A percentile compares a stretch with the other conserved stretches of the same genome.
Evolutionary conservation across 768 basidiomycete genomes (phyloP).

Genomic region (Auricularia sp.): DNA sequence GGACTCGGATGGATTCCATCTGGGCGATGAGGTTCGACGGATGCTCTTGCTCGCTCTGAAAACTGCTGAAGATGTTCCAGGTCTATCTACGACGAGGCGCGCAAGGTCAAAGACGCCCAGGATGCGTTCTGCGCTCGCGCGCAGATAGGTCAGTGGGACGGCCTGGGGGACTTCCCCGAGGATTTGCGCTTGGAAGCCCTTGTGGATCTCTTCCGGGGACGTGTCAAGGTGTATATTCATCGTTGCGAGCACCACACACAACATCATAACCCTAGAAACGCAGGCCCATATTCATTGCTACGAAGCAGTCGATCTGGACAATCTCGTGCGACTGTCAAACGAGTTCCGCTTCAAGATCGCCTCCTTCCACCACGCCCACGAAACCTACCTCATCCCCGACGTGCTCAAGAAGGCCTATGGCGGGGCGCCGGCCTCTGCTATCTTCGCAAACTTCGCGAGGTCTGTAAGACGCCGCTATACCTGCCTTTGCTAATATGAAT

Average conservation of each 20-base stretch:
- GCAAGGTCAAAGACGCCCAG: too few relatives aligned
- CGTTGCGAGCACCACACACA: slow-evolving; percentile 19
- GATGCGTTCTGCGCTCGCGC: too few relatives aligned
- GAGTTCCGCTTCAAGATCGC: slow-evolving; percentile 72
- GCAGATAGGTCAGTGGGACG: too few relatives aligned
- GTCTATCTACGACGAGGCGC: too few relatives aligned
- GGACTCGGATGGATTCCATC: slow-evolving; percentile 28
- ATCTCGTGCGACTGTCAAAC: slow-evolving; percentile 60
- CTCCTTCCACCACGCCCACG: slow-evolving; percentile 71
- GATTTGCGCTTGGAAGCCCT: too few relatives aligned
- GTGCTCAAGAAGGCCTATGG: slow-evolving; percentile 57
- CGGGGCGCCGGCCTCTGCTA: slow-evolving; percentile 52
- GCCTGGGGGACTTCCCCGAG: too few relatives aligned
- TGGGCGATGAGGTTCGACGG: slow-evolving; percentile 57
- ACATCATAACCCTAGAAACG: background rate
- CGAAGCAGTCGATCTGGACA: slow-evolving; percentile 38
- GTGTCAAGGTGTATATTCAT: slow-evolving; percentile 14
- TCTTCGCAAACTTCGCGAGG: slow-evolving; percentile 42
- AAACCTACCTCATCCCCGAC: slow-evolving; percentile 72
- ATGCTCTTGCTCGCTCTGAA: slow-evolving; percentile 56
- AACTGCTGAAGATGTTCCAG: too few relatives aligned
- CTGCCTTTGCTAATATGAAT: background rate
- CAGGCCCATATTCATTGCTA: slow-evolving; percentile 26
- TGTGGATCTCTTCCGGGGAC: too few relatives aligned
- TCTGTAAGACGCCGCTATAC: background rate